These are phyloP conservation scores for Herpetospermum pedunculosum DNA, from an alignment of 306 rosid genomes.

Conservation along the genomic window DNA sequence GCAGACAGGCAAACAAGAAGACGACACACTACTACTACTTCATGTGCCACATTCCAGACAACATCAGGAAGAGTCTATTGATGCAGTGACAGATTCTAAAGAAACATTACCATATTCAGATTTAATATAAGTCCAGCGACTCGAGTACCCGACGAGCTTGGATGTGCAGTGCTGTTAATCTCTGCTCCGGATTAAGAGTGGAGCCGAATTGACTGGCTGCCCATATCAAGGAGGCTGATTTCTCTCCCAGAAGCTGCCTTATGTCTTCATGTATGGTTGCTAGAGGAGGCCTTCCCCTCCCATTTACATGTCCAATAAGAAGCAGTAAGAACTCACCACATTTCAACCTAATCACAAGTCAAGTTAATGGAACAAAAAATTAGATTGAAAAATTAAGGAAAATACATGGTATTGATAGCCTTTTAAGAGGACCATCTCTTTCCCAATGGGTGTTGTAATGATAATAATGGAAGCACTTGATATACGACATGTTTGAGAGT, in stretches of 20 bases:
- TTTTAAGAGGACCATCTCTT: neutral
- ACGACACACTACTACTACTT: neutral
- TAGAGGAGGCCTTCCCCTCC: conserved; percentile 59
- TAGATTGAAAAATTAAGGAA: neutral
- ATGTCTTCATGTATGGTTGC: conserved; percentile 77
- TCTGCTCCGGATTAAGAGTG: conserved; percentile 75
- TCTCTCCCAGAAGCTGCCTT: conserved; percentile 80
- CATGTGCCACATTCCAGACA: neutral
- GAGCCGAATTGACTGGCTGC: conserved; percentile 95
- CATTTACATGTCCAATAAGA: conserved; percentile 82
- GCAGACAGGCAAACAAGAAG: neutral
- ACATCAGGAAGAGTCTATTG: neutral
- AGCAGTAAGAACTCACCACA: conserved; percentile 88
- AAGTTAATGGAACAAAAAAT: neutral
- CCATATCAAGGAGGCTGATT: conserved; percentile 94
- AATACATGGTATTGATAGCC: neutral
- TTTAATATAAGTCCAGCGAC: conserved; percentile 69
- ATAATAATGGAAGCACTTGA: neutral
- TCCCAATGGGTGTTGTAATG: neutral
- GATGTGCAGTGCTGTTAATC: conserved; percentile 69
- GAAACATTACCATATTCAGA: neutral
- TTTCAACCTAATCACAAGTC: conserved; percentile 51
- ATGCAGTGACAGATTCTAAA: neutral
- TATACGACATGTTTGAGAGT: too few relatives aligned
- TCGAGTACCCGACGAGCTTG: conserved; percentile 90